These are phyloP conservation scores for Exophiala aquamarina DNA, from an alignment of 2,329 filamentous ascomycete genomes.

Conservation along the genomic window DNA sequence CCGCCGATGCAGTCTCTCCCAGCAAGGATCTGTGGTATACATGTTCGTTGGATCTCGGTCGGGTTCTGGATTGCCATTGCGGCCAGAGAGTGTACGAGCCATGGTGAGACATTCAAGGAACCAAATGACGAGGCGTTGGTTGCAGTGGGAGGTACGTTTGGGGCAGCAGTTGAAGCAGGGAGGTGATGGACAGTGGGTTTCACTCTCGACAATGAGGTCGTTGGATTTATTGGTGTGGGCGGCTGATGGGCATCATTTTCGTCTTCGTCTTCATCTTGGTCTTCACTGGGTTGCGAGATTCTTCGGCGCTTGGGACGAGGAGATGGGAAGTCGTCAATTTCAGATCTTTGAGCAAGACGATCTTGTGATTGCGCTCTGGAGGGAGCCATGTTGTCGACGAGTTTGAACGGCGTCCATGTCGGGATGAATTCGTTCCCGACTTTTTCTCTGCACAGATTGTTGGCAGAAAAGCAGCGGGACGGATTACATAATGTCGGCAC, in stretches of 20 bases:
- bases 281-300: slow-evolving; percentile 15
- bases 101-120: slow-evolving; percentile 72
- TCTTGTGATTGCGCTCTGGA: not conserved
- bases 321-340: slow-evolving; percentile 11
- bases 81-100: slow-evolving; percentile 79
- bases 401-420: not conserved
- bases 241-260: too few species aligned
- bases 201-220: slow-evolving; percentile 13
- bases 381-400: slow-evolving; percentile 3
- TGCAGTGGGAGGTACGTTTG: not conserved
- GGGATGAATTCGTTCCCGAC: not conserved
- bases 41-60: slow-evolving; percentile 88
- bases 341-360: not conserved
- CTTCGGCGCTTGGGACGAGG: slow-evolving; percentile 26
- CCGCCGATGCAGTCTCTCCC: slow-evolving; percentile 94
- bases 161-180: not conserved
- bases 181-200: slow-evolving; percentile 1
- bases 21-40: slow-evolving; percentile 88
- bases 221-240: not conserved
- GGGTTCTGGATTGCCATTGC: slow-evolving; percentile 81
- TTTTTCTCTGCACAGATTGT: not conserved
- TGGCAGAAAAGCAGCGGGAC: not conserved
- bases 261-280: not conserved
- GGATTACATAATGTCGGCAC: too few species aligned
- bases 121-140: slow-evolving; percentile 37